Conservation (phyloP, 1,284 basidiomycete species). For the Violaceomyces palustris region DNA sequence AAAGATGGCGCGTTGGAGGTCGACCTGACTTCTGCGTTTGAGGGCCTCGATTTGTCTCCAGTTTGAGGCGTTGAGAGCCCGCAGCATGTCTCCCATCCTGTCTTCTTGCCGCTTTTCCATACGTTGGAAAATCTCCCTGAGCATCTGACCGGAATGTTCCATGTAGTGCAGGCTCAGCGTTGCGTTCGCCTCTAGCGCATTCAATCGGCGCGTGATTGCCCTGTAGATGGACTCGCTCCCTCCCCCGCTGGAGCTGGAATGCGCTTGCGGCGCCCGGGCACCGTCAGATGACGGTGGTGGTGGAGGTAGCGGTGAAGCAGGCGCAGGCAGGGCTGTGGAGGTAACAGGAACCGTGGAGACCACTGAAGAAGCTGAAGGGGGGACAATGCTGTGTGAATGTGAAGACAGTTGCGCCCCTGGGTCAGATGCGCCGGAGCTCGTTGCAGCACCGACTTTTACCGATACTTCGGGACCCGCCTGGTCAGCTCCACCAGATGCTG, state of each 20-base stretch:
- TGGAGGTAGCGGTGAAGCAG: neutral
- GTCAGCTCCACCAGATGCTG: too few relatives aligned
- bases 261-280: neutral
- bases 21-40: constrained; percentile 45
- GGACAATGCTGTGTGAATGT: too few relatives aligned
- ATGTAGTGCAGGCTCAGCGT: constrained; percentile 81
- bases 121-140: constrained; percentile 69
- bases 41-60: constrained; percentile 56
- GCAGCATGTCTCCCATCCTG: constrained; percentile 65
- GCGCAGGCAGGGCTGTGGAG: too few relatives aligned
- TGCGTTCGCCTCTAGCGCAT: constrained; percentile 78
- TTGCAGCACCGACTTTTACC: too few relatives aligned
- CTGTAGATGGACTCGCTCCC: constrained; percentile 78
- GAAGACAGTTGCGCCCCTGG: too few relatives aligned
- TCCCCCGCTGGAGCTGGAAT: constrained; percentile 13
- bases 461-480: too few relatives aligned
- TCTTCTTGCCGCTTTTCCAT: constrained; percentile 58
- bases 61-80: constrained; percentile 54
- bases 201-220: constrained; percentile 87
- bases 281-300: too few relatives aligned
- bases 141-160: constrained; percentile 76
- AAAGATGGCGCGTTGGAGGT: constrained; percentile 63
- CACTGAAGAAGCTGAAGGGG: too few relatives aligned
- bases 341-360: too few relatives aligned
- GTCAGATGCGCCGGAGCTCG: too few relatives aligned